Base-by-base conservation (phyloP, 352 stramenopile genomes). In the Phytophthora sp. region DNA sequence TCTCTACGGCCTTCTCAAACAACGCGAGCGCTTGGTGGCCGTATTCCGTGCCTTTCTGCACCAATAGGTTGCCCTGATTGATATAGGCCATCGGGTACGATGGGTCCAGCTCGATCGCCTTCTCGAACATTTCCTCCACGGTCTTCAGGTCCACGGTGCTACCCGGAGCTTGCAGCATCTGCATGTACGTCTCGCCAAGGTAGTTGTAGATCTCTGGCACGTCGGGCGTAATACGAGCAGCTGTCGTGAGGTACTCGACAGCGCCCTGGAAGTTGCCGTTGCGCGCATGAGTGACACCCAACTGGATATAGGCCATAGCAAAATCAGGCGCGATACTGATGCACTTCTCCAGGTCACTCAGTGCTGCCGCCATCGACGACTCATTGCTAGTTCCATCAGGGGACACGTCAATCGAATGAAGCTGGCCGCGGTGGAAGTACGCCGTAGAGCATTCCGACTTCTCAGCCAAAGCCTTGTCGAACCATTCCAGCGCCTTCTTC, bases 1-100 rank as follows among this genome's bases (percentile, higher is more conserved):
- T 89, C 54, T 82, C 72, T 42, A 92, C 84, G 2, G 86, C 86
- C 62, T 83, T 90, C 63, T 94, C 80, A 54, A 94, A 94, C 41
- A 94, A 66, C 24, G 68, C 72, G 7, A 94, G 75, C 56, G 86
- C 86, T 57, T 87, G 78, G 63, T 87, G 80, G 41, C 80, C 86
- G 58, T 82, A 88, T 60, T 91, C 80, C 23, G 80, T 70, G 54
- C 84, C 84, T 64, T 90, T 89, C 53, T 91, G 84, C 61, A 92
- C 82, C 46, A 94, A 57, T 64, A 94, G 62, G 50, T 90, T 91
- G 61, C 86, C 86, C 67, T 90, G 80, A 71, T 94, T 94, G 69
- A 94, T 91, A 78, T 94, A 94, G 53, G 84, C 84, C 86, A 94
- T 93, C 55, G 86, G 86, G 65, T 94, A 94, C 54, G 86, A 78